phyloP scores from a whole-genome alignment of 192 early-diverging fungal genomes.

The Paraglomus brasilianum region DNA sequence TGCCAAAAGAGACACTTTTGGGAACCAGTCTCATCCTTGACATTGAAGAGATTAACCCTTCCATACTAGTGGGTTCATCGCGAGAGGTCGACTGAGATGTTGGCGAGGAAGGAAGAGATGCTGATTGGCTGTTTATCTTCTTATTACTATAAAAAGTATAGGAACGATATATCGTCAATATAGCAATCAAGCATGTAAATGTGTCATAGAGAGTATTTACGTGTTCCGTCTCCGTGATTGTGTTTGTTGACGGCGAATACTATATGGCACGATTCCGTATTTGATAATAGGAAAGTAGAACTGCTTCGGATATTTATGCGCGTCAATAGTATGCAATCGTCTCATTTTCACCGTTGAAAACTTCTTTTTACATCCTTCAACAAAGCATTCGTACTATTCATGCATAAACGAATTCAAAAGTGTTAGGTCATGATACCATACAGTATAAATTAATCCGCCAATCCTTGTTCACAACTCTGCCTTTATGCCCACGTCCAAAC shows the following conservation, averaged over 20 bases:
- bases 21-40: too few species aligned
- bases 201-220: too few species aligned
- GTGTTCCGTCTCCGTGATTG: too few species aligned
- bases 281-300: slow-evolving; percentile 50
- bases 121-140: too few species aligned
- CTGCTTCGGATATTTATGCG: slow-evolving; percentile 49
- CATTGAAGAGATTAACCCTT: too few species aligned
- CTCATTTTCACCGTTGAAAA: slow-evolving; percentile 42
- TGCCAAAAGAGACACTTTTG: too few species aligned
- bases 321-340: slow-evolving; percentile 51
- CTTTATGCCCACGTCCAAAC: not conserved
- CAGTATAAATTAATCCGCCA: not conserved
- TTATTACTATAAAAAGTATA: too few species aligned
- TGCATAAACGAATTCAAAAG: not conserved
- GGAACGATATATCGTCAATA: too few species aligned
- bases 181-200: too few species aligned
- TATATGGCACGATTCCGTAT: slow-evolving; percentile 41
- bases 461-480: not conserved
- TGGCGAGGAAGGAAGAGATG: too few species aligned
- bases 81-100: too few species aligned
- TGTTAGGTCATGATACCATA: not conserved
- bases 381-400: slow-evolving; percentile 51
- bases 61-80: too few species aligned
- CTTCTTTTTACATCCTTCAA: slow-evolving; percentile 46
- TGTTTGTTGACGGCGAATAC: not conserved